Evolutionary conservation across 1,284 basidiomycete genomes (phyloP).

Genomic region (Leccinum subfulvum): DNA sequence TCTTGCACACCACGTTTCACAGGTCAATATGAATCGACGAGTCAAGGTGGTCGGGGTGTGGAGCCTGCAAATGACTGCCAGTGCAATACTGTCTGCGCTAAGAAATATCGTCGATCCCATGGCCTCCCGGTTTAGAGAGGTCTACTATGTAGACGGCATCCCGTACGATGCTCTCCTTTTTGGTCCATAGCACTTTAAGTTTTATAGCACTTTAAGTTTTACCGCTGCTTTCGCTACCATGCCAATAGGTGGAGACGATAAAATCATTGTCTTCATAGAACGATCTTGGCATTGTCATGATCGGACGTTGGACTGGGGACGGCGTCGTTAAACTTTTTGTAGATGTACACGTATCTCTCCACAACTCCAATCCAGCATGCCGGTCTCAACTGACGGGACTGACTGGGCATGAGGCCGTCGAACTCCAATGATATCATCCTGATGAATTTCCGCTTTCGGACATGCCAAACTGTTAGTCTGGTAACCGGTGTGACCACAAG

Average conservation of each 20-base stretch:
- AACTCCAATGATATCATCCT: neutral
- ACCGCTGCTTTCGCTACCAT: neutral
- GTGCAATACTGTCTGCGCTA: conserved; percentile 60
- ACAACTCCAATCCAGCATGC: conserved; percentile 2
- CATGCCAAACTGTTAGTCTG: too few species aligned
- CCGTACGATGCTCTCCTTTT: conserved; percentile 33
- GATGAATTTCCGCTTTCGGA: neutral
- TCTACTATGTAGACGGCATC: conserved; percentile 39
- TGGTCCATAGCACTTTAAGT: conserved; percentile 24
- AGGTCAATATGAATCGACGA: conserved; percentile 82
- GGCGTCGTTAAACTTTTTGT: neutral
- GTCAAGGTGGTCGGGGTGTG: conserved; percentile 85
- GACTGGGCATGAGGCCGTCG: neutral
- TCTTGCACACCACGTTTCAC: conserved; percentile 87
- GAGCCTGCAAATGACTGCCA: conserved; percentile 75
- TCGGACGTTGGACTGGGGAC: neutral
- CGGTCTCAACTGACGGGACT: neutral
- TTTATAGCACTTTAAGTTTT: too few species aligned
- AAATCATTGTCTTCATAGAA: neutral
- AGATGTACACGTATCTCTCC: neutral
- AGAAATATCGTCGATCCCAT: conserved; percentile 57
- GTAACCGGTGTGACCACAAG: too few species aligned
- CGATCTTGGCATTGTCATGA: neutral
- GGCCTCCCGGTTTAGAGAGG: conserved; percentile 44
- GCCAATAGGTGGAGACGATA: conserved; percentile 14